Evolutionary conservation across 176 grass and related monocot genomes (phyloP).

Genomic region (Pontederia paniculata): DNA sequence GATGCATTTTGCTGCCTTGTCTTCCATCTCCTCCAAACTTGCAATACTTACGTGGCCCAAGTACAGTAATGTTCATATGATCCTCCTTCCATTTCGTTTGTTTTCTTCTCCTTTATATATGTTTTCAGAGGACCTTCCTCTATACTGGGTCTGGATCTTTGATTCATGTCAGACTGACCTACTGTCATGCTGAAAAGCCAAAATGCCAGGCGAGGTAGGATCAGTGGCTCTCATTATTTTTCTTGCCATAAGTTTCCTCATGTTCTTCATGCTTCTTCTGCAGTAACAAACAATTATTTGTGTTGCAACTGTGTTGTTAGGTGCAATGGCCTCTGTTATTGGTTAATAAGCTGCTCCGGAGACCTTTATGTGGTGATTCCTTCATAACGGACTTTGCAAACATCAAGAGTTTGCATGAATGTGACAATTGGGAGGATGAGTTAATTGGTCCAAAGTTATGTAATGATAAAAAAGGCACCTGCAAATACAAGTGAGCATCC

Average conservation of each 20-base stretch:
- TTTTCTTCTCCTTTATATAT: not conserved
- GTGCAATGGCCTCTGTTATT: conserved; percentile 48
- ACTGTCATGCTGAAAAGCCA: conserved; percentile 9
- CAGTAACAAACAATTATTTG: not conserved
- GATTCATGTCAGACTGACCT: not conserved
- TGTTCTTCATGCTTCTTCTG: not conserved
- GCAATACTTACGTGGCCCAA: not conserved
- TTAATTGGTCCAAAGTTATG: conserved; percentile 29
- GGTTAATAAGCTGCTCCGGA: conserved; percentile 44
- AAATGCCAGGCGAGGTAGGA: conserved; percentile 13
- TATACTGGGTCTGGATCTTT: not conserved
- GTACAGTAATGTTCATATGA: not conserved
- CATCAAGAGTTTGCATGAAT: conserved; percentile 6
- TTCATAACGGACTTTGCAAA: conserved; percentile 40
- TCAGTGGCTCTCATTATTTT: not conserved
- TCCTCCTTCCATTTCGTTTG: not conserved
- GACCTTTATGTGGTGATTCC: conserved; percentile 32
- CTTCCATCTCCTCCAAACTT: not conserved
- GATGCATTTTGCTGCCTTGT: not conserved
- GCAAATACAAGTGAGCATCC: conserved; percentile 61
- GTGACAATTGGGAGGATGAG: conserved; percentile 27
- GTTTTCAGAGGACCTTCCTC: not conserved
- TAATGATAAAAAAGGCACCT: conserved; percentile 26
- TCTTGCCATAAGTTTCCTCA: not conserved
- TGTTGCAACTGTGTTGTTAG: conserved; percentile 38